Percentiles rank a stretch among this genome's conserved stretches.
Evolutionary conservation across 116 monocot genomes (phyloP).

Genomic region (Posidonia oceanica): DNA sequence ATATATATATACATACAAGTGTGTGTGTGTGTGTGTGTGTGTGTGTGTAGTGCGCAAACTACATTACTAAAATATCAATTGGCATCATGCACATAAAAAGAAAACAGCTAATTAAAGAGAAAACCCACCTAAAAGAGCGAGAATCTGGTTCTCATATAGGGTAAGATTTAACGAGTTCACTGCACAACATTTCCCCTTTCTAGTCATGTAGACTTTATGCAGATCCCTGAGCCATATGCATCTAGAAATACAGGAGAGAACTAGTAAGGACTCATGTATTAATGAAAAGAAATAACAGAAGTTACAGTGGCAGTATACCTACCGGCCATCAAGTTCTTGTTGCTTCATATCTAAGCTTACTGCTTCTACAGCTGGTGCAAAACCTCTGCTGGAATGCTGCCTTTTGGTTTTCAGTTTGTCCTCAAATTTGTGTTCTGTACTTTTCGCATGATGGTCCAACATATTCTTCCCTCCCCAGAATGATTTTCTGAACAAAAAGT

Average conservation of each 20-base stretch:
- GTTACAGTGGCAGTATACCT: not conserved
- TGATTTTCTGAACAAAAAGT: slow-evolving; percentile 43
- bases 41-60: not conserved
- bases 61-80: not conserved
- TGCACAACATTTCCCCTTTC: slow-evolving; percentile 63
- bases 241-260: slow-evolving; percentile 27
- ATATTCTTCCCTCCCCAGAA: slow-evolving; percentile 28
- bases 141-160: slow-evolving; percentile 77
- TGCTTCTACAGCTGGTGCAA: slow-evolving; percentile 47
- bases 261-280: not conserved
- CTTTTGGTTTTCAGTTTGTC: slow-evolving; percentile 12
- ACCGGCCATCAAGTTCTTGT: slow-evolving; percentile 67
- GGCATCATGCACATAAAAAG: not conserved
- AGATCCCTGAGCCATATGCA: slow-evolving; percentile 72
- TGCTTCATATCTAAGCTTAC: slow-evolving; percentile 80
- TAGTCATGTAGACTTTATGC: slow-evolving; percentile 55
- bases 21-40: too few species aligned
- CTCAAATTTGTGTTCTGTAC: slow-evolving; percentile 13
- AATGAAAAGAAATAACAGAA: not conserved
- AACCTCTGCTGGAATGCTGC: slow-evolving; percentile 13
- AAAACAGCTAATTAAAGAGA: not conserved
- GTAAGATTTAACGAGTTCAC: slow-evolving; percentile 69
- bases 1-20: too few species aligned
- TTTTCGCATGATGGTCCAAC: slow-evolving; percentile 8
- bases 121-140: slow-evolving; percentile 75